Conservation (phyloP, 345 rosid genomes). For the Ricinus communis region DNA sequence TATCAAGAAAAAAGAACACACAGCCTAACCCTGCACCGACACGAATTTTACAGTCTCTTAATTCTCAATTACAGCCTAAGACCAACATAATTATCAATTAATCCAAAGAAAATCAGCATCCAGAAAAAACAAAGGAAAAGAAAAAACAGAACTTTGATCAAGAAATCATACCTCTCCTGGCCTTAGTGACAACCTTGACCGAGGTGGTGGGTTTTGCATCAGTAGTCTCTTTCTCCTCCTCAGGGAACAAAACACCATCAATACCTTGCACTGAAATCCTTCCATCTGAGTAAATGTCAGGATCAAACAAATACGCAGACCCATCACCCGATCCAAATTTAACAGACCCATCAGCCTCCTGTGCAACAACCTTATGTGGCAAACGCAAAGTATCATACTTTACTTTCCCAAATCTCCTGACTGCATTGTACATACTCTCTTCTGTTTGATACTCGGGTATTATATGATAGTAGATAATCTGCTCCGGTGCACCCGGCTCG, state of each 20-base stretch:
- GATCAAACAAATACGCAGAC: conserved; percentile 56
- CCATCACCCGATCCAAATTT: conserved; percentile 53
- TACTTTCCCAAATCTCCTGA: conserved; percentile 83
- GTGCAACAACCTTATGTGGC: conserved; percentile 82
- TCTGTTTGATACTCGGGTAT: conserved; percentile 98
- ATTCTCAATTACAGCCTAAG: background rate
- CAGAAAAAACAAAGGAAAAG: background rate
- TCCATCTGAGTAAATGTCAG: conserved; percentile 89
- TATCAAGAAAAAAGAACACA: background rate
- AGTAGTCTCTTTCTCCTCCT: conserved; percentile 43
- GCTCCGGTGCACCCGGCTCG: conserved; percentile 99
- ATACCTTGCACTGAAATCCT: conserved; percentile 97
- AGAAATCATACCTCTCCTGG: conserved; percentile 73
- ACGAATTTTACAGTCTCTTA: background rate
- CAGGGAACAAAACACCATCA: conserved; percentile 82
- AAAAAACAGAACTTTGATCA: background rate
- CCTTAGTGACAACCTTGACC: conserved; percentile 64
- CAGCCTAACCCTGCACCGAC: conserved; percentile 2
- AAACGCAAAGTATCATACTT: conserved; percentile 76
- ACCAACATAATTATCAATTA: background rate
- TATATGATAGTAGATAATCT: conserved; percentile 82
- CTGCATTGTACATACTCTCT: conserved; percentile 98
- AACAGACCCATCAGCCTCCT: conserved; percentile 64
- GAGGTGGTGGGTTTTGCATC: conserved; percentile 24
- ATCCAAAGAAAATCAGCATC: background rate